Conservation (phyloP, 139 green algal genomes). For the Desmodesmus armatus region DNA sequence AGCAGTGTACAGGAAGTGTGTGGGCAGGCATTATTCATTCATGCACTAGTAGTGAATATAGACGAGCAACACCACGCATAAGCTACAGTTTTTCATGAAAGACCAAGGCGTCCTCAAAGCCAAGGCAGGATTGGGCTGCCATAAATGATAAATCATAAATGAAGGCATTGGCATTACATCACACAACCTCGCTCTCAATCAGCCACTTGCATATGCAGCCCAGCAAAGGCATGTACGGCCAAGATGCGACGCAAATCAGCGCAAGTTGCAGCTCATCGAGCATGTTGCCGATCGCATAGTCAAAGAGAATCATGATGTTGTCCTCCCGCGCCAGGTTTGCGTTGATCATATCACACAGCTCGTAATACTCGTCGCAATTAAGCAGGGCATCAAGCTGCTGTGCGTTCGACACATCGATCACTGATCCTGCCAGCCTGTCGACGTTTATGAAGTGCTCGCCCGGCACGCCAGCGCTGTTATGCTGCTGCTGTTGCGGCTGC, state of each 20-base stretch:
- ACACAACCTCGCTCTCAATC: neutral
- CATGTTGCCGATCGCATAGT: constrained; percentile 11
- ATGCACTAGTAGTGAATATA: no score
- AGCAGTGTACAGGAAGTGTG: no score
- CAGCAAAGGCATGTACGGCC: constrained; percentile 18
- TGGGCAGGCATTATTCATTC: no score
- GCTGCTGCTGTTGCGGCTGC: neutral
- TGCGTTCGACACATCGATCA: neutral
- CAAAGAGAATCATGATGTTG: constrained; percentile 16
- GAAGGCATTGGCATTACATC: no score
- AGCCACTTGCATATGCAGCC: constrained; percentile 6
- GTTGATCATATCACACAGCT: neutral
- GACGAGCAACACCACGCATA: no score
- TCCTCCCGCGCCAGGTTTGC: constrained; percentile 21
- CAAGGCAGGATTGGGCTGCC: no score
- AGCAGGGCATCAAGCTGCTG: constrained; percentile 5
- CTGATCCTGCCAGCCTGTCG: neutral
- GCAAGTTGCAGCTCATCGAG: constrained; percentile 12
- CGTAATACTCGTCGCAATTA: neutral
- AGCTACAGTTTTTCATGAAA: no score
- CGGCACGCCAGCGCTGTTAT: neutral
- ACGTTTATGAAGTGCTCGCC: neutral
- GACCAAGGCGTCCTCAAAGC: no score
- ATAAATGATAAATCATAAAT: no score
- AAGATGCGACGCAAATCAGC: neutral